A percentile compares a stretch with the other conserved stretches of the same genome.
phyloP scores from a whole-genome alignment of 495 filamentous ascomycete genomes.

The Aspergillus heteromorphus region DNA sequence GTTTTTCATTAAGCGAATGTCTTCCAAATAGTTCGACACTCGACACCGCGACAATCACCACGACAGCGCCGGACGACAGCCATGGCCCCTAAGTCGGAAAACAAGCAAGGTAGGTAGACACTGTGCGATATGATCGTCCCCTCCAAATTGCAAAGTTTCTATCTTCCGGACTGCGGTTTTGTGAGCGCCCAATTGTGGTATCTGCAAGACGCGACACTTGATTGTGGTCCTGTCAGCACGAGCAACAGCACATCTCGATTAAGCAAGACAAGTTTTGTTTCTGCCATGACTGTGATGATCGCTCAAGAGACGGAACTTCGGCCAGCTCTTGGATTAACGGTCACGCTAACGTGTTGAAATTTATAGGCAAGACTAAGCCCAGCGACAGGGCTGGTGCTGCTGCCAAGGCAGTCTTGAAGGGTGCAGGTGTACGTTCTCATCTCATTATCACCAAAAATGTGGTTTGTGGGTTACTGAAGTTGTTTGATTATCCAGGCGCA shows the following conservation, averaged over 20 bases:
- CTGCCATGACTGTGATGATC: too few species aligned
- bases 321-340: slow-evolving; percentile 5
- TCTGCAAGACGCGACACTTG: neutral
- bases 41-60: slow-evolving; percentile 45
- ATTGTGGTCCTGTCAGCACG: neutral
- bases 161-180: slow-evolving; percentile 4
- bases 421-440: slow-evolving; percentile 56
- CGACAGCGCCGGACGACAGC: slow-evolving; percentile 49
- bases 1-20: slow-evolving; percentile 45
- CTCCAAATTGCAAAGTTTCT: slow-evolving; percentile 28
- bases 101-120: slow-evolving; percentile 62
- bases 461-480: slow-evolving; percentile 6
- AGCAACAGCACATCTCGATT: neutral
- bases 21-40: slow-evolving; percentile 39
- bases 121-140: slow-evolving; percentile 13
- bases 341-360: slow-evolving; percentile 7
- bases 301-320: neutral
- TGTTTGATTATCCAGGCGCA: slow-evolving; percentile 55
- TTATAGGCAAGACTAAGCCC: slow-evolving; percentile 64
- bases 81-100: slow-evolving; percentile 66
- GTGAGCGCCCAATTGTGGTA: slow-evolving; percentile 2
- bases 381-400: slow-evolving; percentile 78
- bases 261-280: neutral
- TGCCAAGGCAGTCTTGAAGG: slow-evolving; percentile 87
- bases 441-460: neutral